phyloP scores from a whole-genome alignment of 164 flowering plant species.

The Vitis rupestris region DNA sequence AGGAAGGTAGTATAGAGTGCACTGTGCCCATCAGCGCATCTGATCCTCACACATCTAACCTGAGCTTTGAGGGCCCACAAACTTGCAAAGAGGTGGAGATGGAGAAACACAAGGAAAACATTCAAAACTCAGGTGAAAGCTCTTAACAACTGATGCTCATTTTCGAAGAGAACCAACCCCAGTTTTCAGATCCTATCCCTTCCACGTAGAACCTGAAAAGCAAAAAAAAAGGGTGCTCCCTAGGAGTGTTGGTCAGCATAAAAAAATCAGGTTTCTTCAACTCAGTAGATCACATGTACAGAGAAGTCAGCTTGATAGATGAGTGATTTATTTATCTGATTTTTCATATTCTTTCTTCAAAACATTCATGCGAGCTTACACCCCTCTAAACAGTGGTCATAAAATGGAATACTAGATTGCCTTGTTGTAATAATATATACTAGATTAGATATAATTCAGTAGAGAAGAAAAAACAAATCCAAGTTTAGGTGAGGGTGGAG shows the following conservation, averaged over 20 bases:
- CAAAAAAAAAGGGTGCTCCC: no score
- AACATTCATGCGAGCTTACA: no score
- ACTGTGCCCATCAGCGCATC: slow-evolving; percentile 42
- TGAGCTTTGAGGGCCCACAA: slow-evolving; percentile 40
- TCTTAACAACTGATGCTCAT: slow-evolving; percentile 1
- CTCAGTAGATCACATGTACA: not conserved
- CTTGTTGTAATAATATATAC: no score
- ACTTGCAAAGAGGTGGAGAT: slow-evolving; percentile 42
- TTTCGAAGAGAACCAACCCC: not conserved
- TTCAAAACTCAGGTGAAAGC: slow-evolving; percentile 11
- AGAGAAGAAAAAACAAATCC: no score
- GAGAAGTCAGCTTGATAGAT: not conserved
- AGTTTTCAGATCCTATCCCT: no score
- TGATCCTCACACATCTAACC: slow-evolving; percentile 34
- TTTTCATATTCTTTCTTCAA: not conserved
- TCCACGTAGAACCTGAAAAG: no score
- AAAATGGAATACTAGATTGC: no score
- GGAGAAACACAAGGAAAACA: slow-evolving; percentile 20
- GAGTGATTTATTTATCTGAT: not conserved
- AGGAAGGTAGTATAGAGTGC: slow-evolving; percentile 34
- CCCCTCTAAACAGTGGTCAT: no score
- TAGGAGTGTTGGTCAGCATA: no score
- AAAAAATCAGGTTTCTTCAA: no score
- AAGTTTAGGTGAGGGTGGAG: no score
- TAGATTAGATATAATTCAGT: no score